Conservation (phyloP, 202 grass and related monocot genomes). For the Carex sylvatica region DNA sequence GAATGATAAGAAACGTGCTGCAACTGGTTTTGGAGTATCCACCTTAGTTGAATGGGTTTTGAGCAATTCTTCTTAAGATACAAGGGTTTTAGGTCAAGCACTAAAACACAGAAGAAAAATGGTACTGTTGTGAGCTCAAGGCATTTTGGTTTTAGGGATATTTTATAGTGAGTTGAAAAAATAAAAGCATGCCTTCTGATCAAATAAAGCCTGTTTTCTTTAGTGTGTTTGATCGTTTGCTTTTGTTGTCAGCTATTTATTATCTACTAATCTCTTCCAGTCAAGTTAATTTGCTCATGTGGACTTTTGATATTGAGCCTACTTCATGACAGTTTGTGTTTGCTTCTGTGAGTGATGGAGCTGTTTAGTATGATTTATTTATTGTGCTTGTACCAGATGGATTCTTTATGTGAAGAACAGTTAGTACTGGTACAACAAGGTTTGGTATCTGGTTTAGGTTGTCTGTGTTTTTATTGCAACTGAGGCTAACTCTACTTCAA, state of each 20-base stretch:
- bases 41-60: constrained; percentile 96
- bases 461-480: not conserved
- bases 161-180: not conserved
- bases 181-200: not conserved
- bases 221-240: not conserved
- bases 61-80: constrained; percentile 73
- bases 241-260: not conserved
- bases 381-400: not conserved
- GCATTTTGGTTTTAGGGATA: not conserved
- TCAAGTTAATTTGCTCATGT: not conserved
- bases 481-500: not conserved
- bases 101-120: not conserved
- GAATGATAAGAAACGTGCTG: constrained; percentile 79
- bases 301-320: not conserved
- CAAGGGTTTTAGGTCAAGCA: not conserved
- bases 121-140: not conserved
- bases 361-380: not conserved
- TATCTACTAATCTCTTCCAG: not conserved
- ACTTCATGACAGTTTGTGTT: not conserved
- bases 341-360: not conserved
- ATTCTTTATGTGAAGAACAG: not conserved
- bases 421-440: not conserved
- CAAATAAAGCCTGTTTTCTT: not conserved
- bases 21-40: constrained; percentile 85
- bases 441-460: not conserved